Conservation (phyloP, 352 stramenopile species). For the Phytophthora agathidicida region DNA sequence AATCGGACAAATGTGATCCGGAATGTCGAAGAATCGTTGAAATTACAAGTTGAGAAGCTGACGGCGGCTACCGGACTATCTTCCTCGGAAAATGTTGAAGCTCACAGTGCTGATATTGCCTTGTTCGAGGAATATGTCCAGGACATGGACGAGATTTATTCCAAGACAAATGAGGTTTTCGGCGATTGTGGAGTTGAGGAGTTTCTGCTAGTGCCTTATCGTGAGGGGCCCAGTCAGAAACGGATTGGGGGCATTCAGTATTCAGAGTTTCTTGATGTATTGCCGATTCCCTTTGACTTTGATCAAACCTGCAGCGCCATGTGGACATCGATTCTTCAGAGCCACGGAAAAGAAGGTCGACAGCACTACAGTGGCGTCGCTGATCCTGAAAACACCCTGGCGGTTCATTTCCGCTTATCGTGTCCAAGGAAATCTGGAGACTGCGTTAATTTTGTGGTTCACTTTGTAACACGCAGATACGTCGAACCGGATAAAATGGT, state of each 20-base stretch:
- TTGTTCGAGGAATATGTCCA: not conserved
- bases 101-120: constrained; percentile 2
- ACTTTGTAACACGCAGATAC: not conserved
- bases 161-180: not conserved
- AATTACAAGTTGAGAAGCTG: not conserved
- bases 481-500: not conserved
- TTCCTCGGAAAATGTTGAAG: not conserved
- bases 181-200: not conserved
- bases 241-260: not conserved
- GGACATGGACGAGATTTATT: not conserved
- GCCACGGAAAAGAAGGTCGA: not conserved
- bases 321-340: not conserved
- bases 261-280: not conserved
- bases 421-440: not conserved
- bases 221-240: not conserved
- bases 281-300: not conserved
- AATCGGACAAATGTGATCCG: not conserved
- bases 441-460: not conserved
- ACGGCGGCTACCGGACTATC: not conserved
- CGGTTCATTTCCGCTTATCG: not conserved
- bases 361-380: not conserved
- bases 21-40: not conserved
- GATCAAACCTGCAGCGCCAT: not conserved
- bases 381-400: not conserved
- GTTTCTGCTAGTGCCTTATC: not conserved